phyloP scores from a whole-genome alignment of 805 yeast species.

The Teunomyces stri region DNA sequence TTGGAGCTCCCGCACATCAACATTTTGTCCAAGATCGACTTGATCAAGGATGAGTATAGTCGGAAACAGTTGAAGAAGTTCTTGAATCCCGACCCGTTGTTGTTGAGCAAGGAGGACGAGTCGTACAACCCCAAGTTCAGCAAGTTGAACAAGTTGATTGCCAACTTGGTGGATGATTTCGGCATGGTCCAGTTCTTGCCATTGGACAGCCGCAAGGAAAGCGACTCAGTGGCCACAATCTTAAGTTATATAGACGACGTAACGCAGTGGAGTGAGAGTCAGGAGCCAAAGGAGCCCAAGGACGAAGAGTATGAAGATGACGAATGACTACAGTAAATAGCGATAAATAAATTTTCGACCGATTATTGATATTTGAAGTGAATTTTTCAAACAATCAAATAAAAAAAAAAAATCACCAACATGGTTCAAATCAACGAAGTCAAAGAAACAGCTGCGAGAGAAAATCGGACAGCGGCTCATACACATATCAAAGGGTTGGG shows the following conservation, averaged over 20 bases:
- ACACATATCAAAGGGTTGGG: conserved; percentile 96
- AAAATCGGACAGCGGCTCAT: conserved; percentile 86
- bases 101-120: conserved; percentile 47
- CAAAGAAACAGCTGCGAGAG: conserved; percentile 52
- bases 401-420: not conserved
- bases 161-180: conserved; percentile 90
- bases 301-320: conserved; percentile 14
- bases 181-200: conserved; percentile 99
- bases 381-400: not conserved
- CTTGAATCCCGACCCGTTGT: conserved; percentile 86
- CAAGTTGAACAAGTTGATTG: conserved; percentile 75
- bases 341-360: conserved; percentile 1
- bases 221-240: conserved; percentile 76
- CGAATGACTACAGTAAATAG: too few relatives aligned
- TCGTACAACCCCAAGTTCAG: conserved; percentile 57
- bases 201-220: conserved; percentile 64
- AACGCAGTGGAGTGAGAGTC: conserved; percentile 96
- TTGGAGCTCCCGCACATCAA: conserved; percentile 94
- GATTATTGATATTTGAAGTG: not conserved
- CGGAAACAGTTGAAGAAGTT: conserved; percentile 77
- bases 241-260: conserved; percentile 92
- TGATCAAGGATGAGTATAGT: conserved; percentile 75
- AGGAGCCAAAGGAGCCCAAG: conserved; percentile 94
- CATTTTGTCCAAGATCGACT: conserved; percentile 80
- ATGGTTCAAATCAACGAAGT: conserved; percentile 84